Evolutionary conservation across 179 eudicot species (phyloP).

Genomic region (Nepenthes alata): DNA sequence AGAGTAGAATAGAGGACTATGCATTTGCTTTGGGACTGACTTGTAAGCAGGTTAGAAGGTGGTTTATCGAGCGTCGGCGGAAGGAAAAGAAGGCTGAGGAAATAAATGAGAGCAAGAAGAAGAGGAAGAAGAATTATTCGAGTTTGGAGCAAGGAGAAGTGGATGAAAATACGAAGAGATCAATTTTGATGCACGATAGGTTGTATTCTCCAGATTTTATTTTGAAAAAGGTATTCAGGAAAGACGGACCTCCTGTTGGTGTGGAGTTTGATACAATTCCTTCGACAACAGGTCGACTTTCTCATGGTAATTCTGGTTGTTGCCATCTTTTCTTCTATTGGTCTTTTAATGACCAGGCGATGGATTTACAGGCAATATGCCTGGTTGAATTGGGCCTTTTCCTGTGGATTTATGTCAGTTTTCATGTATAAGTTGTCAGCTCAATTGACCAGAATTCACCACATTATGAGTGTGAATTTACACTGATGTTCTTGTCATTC

Average conservation of each 20-base stretch:
- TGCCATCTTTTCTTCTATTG: no score
- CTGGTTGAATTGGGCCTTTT: no score
- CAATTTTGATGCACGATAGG: conserved; percentile 18
- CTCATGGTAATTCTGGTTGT: conserved; percentile 10
- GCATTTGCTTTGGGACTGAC: conserved; percentile 27
- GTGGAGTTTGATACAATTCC: conserved; percentile 59
- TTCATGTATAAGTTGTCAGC: no score
- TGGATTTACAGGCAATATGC: not conserved
- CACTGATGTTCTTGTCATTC: no score
- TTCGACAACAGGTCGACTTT: conserved; percentile 27
- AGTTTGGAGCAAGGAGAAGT: conserved; percentile 18
- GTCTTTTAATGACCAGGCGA: not conserved
- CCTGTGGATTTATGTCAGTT: no score
- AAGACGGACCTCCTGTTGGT: conserved; percentile 82
- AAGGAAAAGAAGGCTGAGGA: conserved; percentile 17
- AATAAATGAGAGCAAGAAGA: conserved; percentile 7
- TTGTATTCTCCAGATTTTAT: conserved; percentile 36
- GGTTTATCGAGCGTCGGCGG: conserved; percentile 32
- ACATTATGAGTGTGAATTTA: no score
- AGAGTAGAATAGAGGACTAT: conserved; percentile 30
- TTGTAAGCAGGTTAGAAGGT: conserved; percentile 30
- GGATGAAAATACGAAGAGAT: conserved; percentile 10
- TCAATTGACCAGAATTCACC: no score
- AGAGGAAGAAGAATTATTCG: conserved; percentile 9
- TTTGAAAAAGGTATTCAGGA: conserved; percentile 48